Conservation (phyloP, 495 filamentous ascomycete species). For the Aspergillus homomorphus region DNA sequence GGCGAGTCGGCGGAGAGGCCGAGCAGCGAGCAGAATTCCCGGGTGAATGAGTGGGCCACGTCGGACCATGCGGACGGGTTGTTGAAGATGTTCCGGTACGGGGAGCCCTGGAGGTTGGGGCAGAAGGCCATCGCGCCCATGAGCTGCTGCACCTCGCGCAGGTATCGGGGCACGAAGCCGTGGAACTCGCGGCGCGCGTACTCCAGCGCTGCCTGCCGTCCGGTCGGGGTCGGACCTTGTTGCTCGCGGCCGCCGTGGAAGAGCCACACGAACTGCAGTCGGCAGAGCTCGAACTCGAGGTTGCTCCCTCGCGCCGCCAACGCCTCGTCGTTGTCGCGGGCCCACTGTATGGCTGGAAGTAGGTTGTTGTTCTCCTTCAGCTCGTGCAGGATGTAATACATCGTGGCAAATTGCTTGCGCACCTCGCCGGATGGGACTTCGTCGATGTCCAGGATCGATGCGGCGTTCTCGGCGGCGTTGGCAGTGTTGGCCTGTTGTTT, state of each 20-base stretch:
- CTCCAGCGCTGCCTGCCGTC: constrained; percentile 58
- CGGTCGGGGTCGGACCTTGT: constrained; percentile 22
- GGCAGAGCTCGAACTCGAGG: constrained; percentile 89
- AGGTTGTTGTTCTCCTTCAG: constrained; percentile 69
- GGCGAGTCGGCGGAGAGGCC: constrained; percentile 85
- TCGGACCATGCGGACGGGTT: constrained; percentile 73
- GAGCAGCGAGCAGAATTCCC: constrained; percentile 91
- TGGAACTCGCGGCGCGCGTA: constrained; percentile 70
- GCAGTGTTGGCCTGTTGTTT: constrained; percentile 14
- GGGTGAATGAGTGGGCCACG: constrained; percentile 77
- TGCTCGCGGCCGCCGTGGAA: constrained; percentile 52
- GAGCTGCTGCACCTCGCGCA: constrained; percentile 72
- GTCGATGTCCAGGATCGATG: constrained; percentile 42
- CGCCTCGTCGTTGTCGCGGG: constrained; percentile 60
- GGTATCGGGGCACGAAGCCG: constrained; percentile 66
- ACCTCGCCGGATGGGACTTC: constrained; percentile 63
- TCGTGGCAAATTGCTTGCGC: constrained; percentile 75
- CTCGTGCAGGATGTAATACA: constrained; percentile 85
- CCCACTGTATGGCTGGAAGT: constrained; percentile 82
- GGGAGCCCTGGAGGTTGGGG: constrained; percentile 63
- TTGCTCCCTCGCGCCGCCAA: constrained; percentile 85
- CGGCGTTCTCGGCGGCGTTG: constrained; percentile 17
- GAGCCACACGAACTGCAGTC: constrained; percentile 81
- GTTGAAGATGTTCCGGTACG: constrained; percentile 74
- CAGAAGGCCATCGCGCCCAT: constrained; percentile 72